These are phyloP conservation scores for Penicillium riverlandense DNA, from an alignment of 495 filamentous ascomycete species.

Conservation along the genomic window DNA sequence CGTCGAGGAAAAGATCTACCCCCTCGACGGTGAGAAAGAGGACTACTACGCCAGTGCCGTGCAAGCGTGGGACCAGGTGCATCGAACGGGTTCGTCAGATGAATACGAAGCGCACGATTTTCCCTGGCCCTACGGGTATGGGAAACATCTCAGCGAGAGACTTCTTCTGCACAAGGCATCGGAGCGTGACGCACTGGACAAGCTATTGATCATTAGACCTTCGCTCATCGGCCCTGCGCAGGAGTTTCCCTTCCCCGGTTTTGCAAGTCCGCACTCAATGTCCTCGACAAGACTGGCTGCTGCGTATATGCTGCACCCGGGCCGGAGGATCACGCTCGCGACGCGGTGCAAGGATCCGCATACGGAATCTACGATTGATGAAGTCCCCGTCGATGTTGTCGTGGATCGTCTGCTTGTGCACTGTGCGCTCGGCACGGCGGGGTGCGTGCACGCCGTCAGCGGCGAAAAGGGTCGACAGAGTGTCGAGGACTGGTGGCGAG, in stretches of 20 bases:
- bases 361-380: constrained; percentile 20
- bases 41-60: constrained; percentile 6
- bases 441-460: constrained; percentile 23
- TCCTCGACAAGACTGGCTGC: constrained; percentile 17
- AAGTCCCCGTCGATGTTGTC: constrained; percentile 29
- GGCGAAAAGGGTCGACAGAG: constrained; percentile 13
- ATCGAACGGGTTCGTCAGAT: constrained; percentile 12
- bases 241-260: constrained; percentile 14
- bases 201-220: constrained; percentile 18
- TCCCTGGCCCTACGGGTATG: constrained; percentile 20
- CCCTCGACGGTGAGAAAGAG: constrained; percentile 6
- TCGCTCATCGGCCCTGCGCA: constrained; percentile 19
- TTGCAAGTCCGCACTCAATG: constrained; percentile 9
- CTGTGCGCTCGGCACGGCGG: constrained; percentile 12
- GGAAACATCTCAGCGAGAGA: constrained; percentile 17
- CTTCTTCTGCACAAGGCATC: constrained; percentile 11
- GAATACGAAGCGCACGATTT: constrained; percentile 20
- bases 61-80: constrained; percentile 10
- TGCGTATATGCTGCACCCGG: constrained; percentile 16
- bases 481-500: constrained; percentile 17
- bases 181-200: constrained; percentile 11
- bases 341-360: constrained; percentile 14
- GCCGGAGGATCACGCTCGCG: constrained; percentile 11
- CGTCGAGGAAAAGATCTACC: constrained; percentile 14
- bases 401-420: constrained; percentile 21